Percentiles rank a stretch among this genome's conserved stretches.
phyloP scores from a whole-genome alignment of 208 protist species.

The Leishmania lainsoni region DNA sequence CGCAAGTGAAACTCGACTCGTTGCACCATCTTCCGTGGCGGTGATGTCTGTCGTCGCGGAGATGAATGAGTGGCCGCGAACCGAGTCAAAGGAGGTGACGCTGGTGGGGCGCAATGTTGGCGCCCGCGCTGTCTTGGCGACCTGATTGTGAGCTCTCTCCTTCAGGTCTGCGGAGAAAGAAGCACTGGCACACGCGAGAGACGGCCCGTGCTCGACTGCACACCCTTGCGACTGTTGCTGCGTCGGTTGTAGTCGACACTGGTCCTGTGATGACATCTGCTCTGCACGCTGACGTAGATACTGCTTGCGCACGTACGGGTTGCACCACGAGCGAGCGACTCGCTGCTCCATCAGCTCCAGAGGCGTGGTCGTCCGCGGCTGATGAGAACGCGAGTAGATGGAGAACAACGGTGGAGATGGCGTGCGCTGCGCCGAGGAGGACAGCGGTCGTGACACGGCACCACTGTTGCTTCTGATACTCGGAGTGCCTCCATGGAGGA shows the following conservation, averaged over 20 bases:
- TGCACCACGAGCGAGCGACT: constrained; percentile 71
- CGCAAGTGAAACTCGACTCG: neutral
- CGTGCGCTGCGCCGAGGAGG: neutral
- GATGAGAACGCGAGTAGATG: neutral
- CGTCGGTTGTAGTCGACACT: too few species aligned
- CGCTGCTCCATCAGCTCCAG: constrained; percentile 58
- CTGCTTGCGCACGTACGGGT: constrained; percentile 73
- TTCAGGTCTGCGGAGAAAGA: neutral
- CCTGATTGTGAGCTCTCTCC: too few species aligned
- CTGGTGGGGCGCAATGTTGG: neutral
- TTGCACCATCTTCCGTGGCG: neutral
- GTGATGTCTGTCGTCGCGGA: neutral
- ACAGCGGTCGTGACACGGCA: neutral
- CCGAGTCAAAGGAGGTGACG: neutral
- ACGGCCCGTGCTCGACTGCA: neutral
- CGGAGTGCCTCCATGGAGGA: neutral
- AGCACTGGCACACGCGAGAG: neutral
- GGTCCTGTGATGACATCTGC: neutral
- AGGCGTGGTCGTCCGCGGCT: constrained; percentile 7
- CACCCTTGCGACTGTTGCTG: neutral
- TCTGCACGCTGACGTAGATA: constrained; percentile 32
- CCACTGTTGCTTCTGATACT: neutral
- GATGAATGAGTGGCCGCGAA: neutral
- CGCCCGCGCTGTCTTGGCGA: neutral
- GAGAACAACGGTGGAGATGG: neutral